Percentiles rank a stretch among this genome's conserved stretches.
These are phyloP conservation scores for Pulchroboletus neoregius DNA, from an alignment of 1,284 basidiomycete genomes.

Conservation along the genomic window DNA sequence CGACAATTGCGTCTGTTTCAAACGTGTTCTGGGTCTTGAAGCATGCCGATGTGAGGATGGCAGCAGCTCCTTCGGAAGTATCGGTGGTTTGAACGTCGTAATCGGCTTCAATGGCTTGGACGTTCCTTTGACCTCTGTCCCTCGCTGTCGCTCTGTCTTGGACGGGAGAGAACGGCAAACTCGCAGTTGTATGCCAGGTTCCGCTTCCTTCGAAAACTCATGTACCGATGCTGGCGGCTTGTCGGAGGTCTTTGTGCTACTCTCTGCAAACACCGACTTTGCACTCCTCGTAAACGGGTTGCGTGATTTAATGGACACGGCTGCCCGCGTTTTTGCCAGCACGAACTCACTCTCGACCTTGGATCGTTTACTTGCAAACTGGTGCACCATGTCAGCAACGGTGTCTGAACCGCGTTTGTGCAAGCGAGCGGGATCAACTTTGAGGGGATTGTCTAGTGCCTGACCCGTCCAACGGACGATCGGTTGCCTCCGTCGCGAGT, in stretches of 20 bases:
- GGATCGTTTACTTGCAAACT: slow-evolving; percentile 24
- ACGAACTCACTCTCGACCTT: slow-evolving; percentile 27
- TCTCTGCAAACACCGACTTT: slow-evolving; percentile 24
- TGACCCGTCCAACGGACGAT: slow-evolving; percentile 3
- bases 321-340: slow-evolving; percentile 11
- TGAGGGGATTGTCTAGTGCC: slow-evolving; percentile 7
- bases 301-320: slow-evolving; percentile 4
- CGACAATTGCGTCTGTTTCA: slow-evolving; percentile 25
- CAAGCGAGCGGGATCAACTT: slow-evolving; percentile 28
- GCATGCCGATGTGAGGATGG: slow-evolving; percentile 8
- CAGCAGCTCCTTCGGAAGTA: slow-evolving; percentile 30
- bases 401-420: slow-evolving; percentile 23
- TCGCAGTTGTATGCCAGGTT: slow-evolving; percentile 7
- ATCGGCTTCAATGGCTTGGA: slow-evolving; percentile 38
- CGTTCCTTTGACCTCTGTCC: slow-evolving; percentile 1
- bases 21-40: slow-evolving; percentile 1
- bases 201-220: background rate
- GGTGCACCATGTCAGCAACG: slow-evolving; percentile 19
- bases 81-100: slow-evolving; percentile 34
- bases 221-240: background rate
- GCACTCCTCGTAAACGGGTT: slow-evolving; percentile 25
- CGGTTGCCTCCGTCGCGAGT: background rate
- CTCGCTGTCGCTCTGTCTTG: background rate
- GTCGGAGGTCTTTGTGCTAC: background rate
- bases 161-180: slow-evolving; percentile 8